Evolutionary conservation across 805 yeast genomes (phyloP).

Genomic region (Myxozyma geophila): DNA sequence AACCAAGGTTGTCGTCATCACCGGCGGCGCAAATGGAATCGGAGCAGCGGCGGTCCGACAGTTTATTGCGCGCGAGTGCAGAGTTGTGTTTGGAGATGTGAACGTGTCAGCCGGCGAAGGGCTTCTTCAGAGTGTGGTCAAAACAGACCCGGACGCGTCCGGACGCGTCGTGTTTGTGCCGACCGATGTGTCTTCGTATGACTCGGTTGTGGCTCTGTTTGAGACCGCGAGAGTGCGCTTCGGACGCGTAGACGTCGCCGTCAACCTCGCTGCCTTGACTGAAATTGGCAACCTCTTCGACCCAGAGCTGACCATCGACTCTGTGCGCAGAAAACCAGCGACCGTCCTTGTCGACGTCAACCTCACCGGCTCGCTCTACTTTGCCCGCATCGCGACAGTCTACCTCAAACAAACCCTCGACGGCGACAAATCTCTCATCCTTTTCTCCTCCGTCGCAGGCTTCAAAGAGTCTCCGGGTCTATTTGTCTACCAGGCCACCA

Average conservation of each 20-base stretch:
- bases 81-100: conserved; percentile 27
- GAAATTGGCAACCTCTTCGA: conserved; percentile 27
- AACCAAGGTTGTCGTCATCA: conserved; percentile 11
- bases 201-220: conserved; percentile 11
- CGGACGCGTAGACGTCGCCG: conserved; percentile 21
- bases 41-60: conserved; percentile 23
- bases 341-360: conserved; percentile 26
- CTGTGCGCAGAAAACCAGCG: conserved; percentile 20
- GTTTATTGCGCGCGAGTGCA: conserved; percentile 21
- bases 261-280: conserved; percentile 20
- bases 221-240: conserved; percentile 18
- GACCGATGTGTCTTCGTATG: conserved; percentile 20
- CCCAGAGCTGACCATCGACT: conserved; percentile 15
- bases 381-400: conserved; percentile 24
- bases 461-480: conserved; percentile 30
- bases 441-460: conserved; percentile 29
- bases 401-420: conserved; percentile 5
- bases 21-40: conserved; percentile 29
- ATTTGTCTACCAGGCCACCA: conserved; percentile 26
- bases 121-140: conserved; percentile 2
- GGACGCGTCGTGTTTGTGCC: conserved; percentile 11
- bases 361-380: conserved; percentile 19
- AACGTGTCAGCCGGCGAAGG: conserved; percentile 2
- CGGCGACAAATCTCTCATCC: conserved; percentile 18
- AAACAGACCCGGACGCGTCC: neutral